Percentiles rank a stretch among this genome's conserved stretches.
Conservation (phyloP, 2,329 filamentous ascomycete genomes). For the Paracamarosporium sp. region DNA sequence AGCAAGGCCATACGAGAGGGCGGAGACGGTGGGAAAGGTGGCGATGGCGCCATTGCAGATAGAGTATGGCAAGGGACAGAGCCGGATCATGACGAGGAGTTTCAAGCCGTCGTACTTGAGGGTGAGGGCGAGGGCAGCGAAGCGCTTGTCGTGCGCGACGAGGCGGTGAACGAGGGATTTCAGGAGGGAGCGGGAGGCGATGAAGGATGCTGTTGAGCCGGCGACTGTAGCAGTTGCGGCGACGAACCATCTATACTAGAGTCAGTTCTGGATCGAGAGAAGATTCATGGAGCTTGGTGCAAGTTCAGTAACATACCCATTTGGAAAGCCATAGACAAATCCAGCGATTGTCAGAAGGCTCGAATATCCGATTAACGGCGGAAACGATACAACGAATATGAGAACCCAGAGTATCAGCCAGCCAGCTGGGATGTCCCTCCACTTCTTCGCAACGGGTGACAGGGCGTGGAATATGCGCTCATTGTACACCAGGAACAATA, state of each 20-base stretch:
- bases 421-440: constrained; percentile 75
- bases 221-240: constrained; percentile 78
- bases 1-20: constrained; percentile 77
- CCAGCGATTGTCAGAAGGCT: constrained; percentile 74
- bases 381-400: constrained; percentile 80
- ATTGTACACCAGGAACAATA: constrained; percentile 79
- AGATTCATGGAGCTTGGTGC: not conserved
- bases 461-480: constrained; percentile 80
- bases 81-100: constrained; percentile 86
- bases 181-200: constrained; percentile 80
- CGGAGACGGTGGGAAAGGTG: constrained; percentile 87
- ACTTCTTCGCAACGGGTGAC: constrained; percentile 74
- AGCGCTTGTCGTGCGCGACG: constrained; percentile 83
- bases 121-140: constrained; percentile 86
- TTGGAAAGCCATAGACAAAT: constrained; percentile 74
- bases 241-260: constrained; percentile 74
- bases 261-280: constrained; percentile 19
- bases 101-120: constrained; percentile 89
- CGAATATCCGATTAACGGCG: constrained; percentile 86
- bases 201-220: constrained; percentile 80
- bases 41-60: constrained; percentile 93
- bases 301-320: constrained; percentile 49
- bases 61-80: constrained; percentile 92
- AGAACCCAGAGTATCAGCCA: constrained; percentile 77
- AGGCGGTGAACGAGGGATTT: constrained; percentile 79